Base-by-base conservation (phyloP, 1,284 basidiomycete genomes). In the Trametes sp. region DNA sequence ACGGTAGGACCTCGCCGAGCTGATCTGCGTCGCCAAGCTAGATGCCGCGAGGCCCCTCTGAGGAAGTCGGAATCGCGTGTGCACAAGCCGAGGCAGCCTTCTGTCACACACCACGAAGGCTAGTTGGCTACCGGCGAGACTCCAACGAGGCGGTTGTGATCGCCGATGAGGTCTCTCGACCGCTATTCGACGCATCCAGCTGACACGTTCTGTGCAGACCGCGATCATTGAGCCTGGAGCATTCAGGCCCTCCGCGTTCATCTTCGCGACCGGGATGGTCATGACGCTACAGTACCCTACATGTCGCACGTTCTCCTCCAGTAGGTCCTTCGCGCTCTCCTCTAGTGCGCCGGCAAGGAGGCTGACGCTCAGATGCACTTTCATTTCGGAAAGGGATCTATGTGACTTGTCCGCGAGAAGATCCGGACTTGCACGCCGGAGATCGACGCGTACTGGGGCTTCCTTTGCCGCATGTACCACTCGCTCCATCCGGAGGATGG, bases 51-150 rank as follows among this genome's bases (percentile, higher is more conserved):
- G 72, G 8, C 62, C 42, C 35, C n/a, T n/a, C n/a, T n/a, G 69
- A 57, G 14, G 70, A 77, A 23, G 73, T 77, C 29, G 50, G 54
- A 5, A 64, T 44, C 4, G 80, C 78, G 1, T 82, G 82, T 50
- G 64, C 63, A 7, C 67, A 64, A 29, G 75, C 76, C 8, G 71
- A 74, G 52, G 63, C 63, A 1, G 64, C 68, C 26, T 81, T 82
- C 64, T 80, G 80, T 6, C 71, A 78, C 28, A 59, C 81, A 79
- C 69, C 83, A 82, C 49, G 81, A 81, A 6, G 78, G 74, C 2
- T 65, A 59, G 42, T 61, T 57, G 10, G 54, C 75, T 19, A 21
- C 74, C 7, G 74, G 73, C 36, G 78, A 80, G 65, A n/a, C n/a
- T n/a, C n/a, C n/a, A 66, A 63, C 41, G 72, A 73, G 63, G 71